Base-by-base conservation (phyloP, 768 basidiomycete species). In the Imleria badia region DNA sequence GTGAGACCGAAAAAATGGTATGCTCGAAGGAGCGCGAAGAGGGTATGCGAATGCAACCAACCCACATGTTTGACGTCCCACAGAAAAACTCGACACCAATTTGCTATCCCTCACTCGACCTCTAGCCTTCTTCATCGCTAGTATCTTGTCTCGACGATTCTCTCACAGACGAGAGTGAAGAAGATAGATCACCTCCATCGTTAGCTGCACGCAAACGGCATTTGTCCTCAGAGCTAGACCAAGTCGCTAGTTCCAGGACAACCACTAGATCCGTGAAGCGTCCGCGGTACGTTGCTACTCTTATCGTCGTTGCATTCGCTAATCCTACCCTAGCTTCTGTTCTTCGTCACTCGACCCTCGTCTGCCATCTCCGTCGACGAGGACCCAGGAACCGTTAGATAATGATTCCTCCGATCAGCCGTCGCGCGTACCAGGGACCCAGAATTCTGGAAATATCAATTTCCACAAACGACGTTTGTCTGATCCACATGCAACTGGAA, bases 401-500 rank as follows among this genome's bases (percentile, higher is more conserved):
- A 13, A n/a, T 20, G 29, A 39, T 7, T 3, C 23, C 1, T n/a
- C 22, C 11, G 26, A 19, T 48, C 46, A 23, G 45, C 20, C 7
- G 1, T 3, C 40, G 4, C 17, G 5, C 0, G 7, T 23, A 5
- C 34, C 17, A 23, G 11, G 15, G 19, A 8, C 38, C 9, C 58
- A 51, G 17, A 34, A 3, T 35, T 19, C 31, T 10, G 11, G 48
- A 6, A 13, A 26, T 33, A 5, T 19, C 15, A 43, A 51, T 17
- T 54, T 56, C 1, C 56, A 45, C 36, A 76, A 78, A 55, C 73
- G 75, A 26, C 64, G 72, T 2, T 22, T 75, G 3, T 78, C 80
- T 0, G 70, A 75, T 26, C 49, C 60, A 8, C 69, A 66, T 11
- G 22, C 48, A 1, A 23, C 57, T 1, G 22, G 40, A 1, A 10